Evolutionary conservation across 371 early-diverging fungal genomes (phyloP).

Genomic region (Zopfochytrium polystomum): DNA sequence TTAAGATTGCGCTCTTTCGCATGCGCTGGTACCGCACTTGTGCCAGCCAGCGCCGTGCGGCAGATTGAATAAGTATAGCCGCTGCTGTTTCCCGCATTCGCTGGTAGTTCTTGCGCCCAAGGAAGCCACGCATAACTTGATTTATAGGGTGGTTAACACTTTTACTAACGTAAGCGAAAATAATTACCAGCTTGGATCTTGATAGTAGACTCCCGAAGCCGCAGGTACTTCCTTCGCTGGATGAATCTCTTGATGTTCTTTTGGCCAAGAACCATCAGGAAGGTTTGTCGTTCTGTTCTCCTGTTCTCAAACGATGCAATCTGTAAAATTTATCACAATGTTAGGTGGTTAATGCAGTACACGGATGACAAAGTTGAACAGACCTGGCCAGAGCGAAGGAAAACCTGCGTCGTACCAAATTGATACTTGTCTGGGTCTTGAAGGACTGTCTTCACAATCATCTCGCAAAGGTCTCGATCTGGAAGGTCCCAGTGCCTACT

Average conservation of each 20-base stretch:
- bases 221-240: conserved; percentile 65
- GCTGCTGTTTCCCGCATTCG: conserved; percentile 63
- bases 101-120: conserved; percentile 57
- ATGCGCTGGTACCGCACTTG: conserved; percentile 48
- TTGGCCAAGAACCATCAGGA: conserved; percentile 81
- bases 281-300: conserved; percentile 75
- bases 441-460: conserved; percentile 70
- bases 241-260: conserved; percentile 81
- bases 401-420: conserved; percentile 95
- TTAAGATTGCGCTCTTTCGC: conserved; percentile 72
- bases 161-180: too few relatives aligned
- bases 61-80: conserved; percentile 68
- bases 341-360: neutral
- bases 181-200: conserved; percentile 38
- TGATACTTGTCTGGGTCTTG: conserved; percentile 84
- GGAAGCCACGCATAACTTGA: conserved; percentile 59
- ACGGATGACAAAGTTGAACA: conserved; percentile 6
- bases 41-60: conserved; percentile 61
- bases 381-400: conserved; percentile 97
- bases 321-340: conserved; percentile 29
- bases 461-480: conserved; percentile 41
- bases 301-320: conserved; percentile 88
- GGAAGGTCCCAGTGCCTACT: conserved; percentile 65
- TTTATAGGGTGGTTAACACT: too few relatives aligned
- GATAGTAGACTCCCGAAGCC: conserved; percentile 51